Evolutionary conservation across 306 rosid genomes (phyloP), one percentile per base, ranked within the genome.

Genomic region (Trifolium pratense): DNA sequence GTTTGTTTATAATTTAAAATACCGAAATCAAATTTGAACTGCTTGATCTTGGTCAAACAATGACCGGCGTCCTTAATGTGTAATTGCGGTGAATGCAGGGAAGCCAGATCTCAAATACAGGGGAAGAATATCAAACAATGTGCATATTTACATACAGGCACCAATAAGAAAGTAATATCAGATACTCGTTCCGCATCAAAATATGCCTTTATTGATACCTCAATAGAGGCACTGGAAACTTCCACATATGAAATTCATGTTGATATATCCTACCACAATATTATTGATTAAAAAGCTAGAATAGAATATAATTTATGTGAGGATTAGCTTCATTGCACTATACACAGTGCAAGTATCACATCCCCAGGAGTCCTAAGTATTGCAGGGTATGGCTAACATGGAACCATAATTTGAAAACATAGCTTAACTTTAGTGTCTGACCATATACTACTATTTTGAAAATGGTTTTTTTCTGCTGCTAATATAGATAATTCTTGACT

Each of bases 131-230:
- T 39, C 36, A 48, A 75, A 69, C 52, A 5, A 68, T 9, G 34
- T 26, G 64, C 21, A 51, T 9, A 68, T 49, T 7, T 7, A 36
- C 9, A 36, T 7, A 36, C 39, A 8, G 43, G 72, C 55, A 36
- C 17, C 20, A 68, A 59, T 20, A 45, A 32, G 32, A 29, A 39
- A 12, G 66, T 39, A 55, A 49, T 49, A 45, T 14, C 14, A 74
- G 23, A 59, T 45, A 74, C 12, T 39, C 55, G 8, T 14, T 66
- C 34, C 21, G 17, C 64, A 17, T 51, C 16, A 65, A n/a, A 32
- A 66, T 75, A 36, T 66, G 61, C 75, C 17, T 42, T 56, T 56
- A 56, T 3, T 18, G 68, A 56, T 39, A 75, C 43, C 34, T 39
- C 46, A 53, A 15, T 7, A 64, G 57, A 65, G 57, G 52, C 15